These are phyloP conservation scores for Magnusiomyces fungicola DNA, from an alignment of 1,139 yeast genomes.

Conservation along the genomic window DNA sequence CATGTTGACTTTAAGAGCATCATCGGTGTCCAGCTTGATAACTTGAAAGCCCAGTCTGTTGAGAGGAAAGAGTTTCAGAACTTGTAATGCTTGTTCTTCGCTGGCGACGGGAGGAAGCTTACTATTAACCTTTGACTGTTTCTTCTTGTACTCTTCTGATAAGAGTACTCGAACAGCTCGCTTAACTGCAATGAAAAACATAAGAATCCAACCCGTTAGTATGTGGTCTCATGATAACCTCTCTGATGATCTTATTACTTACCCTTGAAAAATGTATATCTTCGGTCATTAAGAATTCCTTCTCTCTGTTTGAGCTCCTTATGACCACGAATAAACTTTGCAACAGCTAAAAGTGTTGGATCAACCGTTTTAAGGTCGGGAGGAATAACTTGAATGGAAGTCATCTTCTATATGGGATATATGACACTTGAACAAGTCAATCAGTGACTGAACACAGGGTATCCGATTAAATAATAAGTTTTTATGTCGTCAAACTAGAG, in stretches of 20 bases:
- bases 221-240: too few relatives aligned
- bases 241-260: too few relatives aligned
- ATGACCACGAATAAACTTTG: slow-evolving; percentile 62
- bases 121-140: slow-evolving; percentile 45
- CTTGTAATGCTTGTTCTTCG: slow-evolving; percentile 52
- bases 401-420: slow-evolving; percentile 17
- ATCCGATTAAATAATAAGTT: too few relatives aligned
- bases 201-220: too few relatives aligned
- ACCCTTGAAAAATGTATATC: slow-evolving; percentile 74
- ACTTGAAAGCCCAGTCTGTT: slow-evolving; percentile 67
- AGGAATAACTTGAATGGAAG: slow-evolving; percentile 28
- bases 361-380: slow-evolving; percentile 31
- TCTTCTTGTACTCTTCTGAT: slow-evolving; percentile 60
- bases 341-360: slow-evolving; percentile 53
- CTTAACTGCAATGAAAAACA: slow-evolving; percentile 47
- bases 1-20: slow-evolving; percentile 53
- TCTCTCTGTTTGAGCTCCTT: slow-evolving; percentile 64
- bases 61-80: slow-evolving; percentile 63
- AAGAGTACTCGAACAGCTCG: slow-evolving; percentile 72
- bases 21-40: slow-evolving; percentile 52
- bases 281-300: slow-evolving; percentile 64
- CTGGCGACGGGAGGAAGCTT: slow-evolving; percentile 51
- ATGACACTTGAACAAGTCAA: too few relatives aligned
- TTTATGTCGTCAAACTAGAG: too few relatives aligned
- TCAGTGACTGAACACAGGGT: too few relatives aligned